phyloP scores from a whole-genome alignment of 1,139 yeast species.

The Entelexis sorbosivorans region DNA sequence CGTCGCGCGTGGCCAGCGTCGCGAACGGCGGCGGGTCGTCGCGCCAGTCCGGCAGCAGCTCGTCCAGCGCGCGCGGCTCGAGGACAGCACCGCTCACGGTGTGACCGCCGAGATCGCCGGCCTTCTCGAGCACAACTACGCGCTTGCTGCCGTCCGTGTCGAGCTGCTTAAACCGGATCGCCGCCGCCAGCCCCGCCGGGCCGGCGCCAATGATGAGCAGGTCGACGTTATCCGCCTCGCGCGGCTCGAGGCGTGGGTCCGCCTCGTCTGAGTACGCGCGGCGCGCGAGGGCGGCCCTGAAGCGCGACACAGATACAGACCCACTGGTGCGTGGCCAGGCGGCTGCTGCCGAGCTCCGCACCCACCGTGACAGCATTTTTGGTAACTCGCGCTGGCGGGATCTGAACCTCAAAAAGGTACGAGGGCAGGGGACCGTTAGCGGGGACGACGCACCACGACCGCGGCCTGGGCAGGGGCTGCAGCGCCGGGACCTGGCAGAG shows the following conservation, averaged over 20 bases:
- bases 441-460: not conserved
- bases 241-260: constrained; percentile 42
- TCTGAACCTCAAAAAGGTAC: constrained; percentile 1
- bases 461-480: not conserved
- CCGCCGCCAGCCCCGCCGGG: constrained; percentile 93
- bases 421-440: not conserved
- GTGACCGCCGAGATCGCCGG: constrained; percentile 82
- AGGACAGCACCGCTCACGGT: constrained; percentile 88
- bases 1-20: constrained; percentile 64
- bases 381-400: not conserved
- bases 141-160: constrained; percentile 68
- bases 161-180: constrained; percentile 74
- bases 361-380: constrained; percentile 3
- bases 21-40: constrained; percentile 54
- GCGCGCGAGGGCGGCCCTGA: not conserved
- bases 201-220: constrained; percentile 97
- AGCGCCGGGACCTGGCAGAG: too few species aligned
- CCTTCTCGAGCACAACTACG: constrained; percentile 82
- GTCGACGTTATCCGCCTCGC: constrained; percentile 78
- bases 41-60: constrained; percentile 62
- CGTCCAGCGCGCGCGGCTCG: constrained; percentile 78
- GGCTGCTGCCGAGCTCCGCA: not conserved
- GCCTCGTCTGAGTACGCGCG: constrained; percentile 3
- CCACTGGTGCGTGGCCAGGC: not conserved
- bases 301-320: not conserved